Evolutionary conservation across 2,329 filamentous ascomycete species (phyloP), one percentile per base, ranked within the genome.

Genomic region (Chrysoporthe austroafricana): DNA sequence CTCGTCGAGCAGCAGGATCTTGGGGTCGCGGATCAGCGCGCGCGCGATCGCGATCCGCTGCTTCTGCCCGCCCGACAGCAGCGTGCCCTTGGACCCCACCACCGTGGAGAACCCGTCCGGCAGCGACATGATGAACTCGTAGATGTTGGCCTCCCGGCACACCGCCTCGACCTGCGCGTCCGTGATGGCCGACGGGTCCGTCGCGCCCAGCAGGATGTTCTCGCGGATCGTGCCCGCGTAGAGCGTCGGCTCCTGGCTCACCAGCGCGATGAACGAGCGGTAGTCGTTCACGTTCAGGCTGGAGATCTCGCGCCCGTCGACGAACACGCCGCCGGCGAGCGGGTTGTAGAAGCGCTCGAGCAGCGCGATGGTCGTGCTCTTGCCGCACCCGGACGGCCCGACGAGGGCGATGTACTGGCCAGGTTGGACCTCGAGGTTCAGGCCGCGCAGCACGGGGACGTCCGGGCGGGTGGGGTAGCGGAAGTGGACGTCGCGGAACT

Each of bases 321-420:
- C 84, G 68, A 88, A 92, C 44, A 99, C 85, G 16, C 89, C 89
- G 14, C 96, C 96, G 0, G 88, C 85, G 0, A 96, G 84, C 0
- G 94, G 92, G 73, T 98, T 94, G 76, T 98, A 98, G 82, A 98
- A 98, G 44, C 96, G 91, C 77, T 98, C 95, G 43, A 98, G 83
- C 4, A 98, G 85, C 3, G 93, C 91, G 76, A 98, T 97, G 0
- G 94, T 96, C 0, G 96, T 98, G 62, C 90, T 93, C 82, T 99
- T 98, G 67, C 96, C 96, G 75, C 94, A 97, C 2, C 96, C 95
- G 58, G 91, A 96, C 0, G 95, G 91, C n/a, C 96, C 96, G 9
- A 98, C 96, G 2, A 98, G 86, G 0, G 95, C 96, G 8, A 95
- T 86, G 73, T 95, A 96, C 76, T 95, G 91, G 4, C 92, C 93